Evolutionary conservation across 2,329 filamentous ascomycete species (phyloP).

Genomic region (Xylaria sp.): DNA sequence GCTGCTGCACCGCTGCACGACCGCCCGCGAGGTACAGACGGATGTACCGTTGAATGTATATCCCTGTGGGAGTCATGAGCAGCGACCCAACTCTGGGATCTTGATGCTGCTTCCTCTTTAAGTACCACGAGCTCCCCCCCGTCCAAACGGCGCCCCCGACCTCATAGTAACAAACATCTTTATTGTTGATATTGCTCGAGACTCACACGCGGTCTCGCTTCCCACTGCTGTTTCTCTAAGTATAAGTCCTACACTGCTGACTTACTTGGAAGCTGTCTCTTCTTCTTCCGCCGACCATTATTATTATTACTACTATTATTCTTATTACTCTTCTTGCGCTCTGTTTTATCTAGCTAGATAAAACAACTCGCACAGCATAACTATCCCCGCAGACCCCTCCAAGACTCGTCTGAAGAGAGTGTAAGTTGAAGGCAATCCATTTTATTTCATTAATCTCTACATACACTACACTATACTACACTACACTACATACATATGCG

Average conservation of each 20-base stretch:
- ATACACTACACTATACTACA: too few species aligned
- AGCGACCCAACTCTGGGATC: slow-evolving; percentile 27
- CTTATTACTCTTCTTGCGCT: slow-evolving; percentile 35
- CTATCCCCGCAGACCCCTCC: slow-evolving; percentile 26
- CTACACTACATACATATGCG: too few species aligned
- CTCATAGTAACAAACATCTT: slow-evolving; percentile 46
- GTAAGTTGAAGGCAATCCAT: slow-evolving; percentile 37
- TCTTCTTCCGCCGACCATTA: neutral
- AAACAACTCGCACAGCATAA: slow-evolving; percentile 38
- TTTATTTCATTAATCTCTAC: neutral
- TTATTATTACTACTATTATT: slow-evolving; percentile 7
- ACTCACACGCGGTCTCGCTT: slow-evolving; percentile 43
- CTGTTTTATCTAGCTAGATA: slow-evolving; percentile 45
- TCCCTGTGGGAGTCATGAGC: slow-evolving; percentile 28
- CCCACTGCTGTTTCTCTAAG: slow-evolving; percentile 35
- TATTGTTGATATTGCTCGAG: slow-evolving; percentile 46
- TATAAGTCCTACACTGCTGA: slow-evolving; percentile 31
- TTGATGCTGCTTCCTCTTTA: slow-evolving; percentile 40
- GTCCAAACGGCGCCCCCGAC: slow-evolving; percentile 45
- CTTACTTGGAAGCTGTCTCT: slow-evolving; percentile 24
- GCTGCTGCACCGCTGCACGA: slow-evolving; percentile 23
- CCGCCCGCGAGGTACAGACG: slow-evolving; percentile 28
- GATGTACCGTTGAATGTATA: slow-evolving; percentile 1
- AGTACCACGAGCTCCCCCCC: slow-evolving; percentile 46
- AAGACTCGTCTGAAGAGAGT: slow-evolving; percentile 25